phyloP scores from a whole-genome alignment of 352 stramenopile species.

The Peronosclerospora sorghi region DNA sequence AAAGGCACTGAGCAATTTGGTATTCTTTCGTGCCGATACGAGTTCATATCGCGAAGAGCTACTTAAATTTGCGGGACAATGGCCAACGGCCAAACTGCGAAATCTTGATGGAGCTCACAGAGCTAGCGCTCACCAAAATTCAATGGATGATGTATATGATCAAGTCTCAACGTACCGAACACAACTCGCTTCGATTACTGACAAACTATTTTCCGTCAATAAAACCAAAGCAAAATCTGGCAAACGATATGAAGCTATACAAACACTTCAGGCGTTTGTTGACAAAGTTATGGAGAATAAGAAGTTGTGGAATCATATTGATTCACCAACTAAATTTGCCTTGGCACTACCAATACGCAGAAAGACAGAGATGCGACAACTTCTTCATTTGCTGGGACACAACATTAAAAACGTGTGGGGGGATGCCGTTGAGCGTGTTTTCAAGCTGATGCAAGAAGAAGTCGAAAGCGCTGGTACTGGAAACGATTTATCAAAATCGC shows the following conservation, averaged over 20 bases:
- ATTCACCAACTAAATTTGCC: constrained; percentile 16
- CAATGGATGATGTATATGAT: constrained; percentile 2
- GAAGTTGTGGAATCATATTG: constrained; percentile 16
- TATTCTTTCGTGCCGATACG: constrained; percentile 6
- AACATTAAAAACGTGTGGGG: constrained; percentile 18
- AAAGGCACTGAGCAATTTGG: constrained; percentile 8
- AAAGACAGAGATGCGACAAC: constrained; percentile 24
- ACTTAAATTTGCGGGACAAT: constrained; percentile 18
- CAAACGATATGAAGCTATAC: constrained; percentile 14
- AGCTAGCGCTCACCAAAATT: background rate
- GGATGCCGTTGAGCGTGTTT: constrained; percentile 19
- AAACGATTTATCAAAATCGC: background rate
- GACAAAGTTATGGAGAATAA: constrained; percentile 13
- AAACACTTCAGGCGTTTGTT: constrained; percentile 14
- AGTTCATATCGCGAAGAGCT: constrained; percentile 21
- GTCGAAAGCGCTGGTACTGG: constrained; percentile 1
- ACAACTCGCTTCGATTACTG: constrained; percentile 17
- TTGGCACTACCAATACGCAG: constrained; percentile 21
- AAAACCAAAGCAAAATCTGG: constrained; percentile 14
- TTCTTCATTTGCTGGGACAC: constrained; percentile 15
- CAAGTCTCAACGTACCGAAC: constrained; percentile 12
- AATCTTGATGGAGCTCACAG: constrained; percentile 14
- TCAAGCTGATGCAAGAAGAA: constrained; percentile 13
- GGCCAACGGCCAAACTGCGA: constrained; percentile 13
- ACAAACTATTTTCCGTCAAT: constrained; percentile 21